Evolutionary conservation across 768 basidiomycete genomes (phyloP), one percentile per base, ranked within the genome.

Genomic region (Pleurotus tuoliensis): DNA sequence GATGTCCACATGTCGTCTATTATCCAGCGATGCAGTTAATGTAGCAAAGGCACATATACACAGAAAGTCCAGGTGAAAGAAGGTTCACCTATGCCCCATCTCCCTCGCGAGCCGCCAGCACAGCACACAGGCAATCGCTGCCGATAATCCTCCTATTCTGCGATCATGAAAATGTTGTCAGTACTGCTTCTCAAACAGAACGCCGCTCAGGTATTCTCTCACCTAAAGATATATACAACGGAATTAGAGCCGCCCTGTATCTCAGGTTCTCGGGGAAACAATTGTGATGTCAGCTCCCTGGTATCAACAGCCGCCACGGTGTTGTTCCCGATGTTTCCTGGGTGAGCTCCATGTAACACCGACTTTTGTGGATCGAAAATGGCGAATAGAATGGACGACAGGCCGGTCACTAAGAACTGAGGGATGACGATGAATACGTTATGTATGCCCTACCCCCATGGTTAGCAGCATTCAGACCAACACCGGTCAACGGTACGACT

Each of bases 361-460:
- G 76, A 73, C 54, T 78, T 82, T 22, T 71, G 66, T 0, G 89
- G 87, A 58, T 96, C 94, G 58, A 94, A 77, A 4, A 97, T 70
- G 13, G 90, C 90, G 64, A 98, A 97, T 46, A 98, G 80, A 59
- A 95, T 73, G 8, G 94, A 84, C 0, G 93, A 86, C 4, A 98
- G 69, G 20, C 86, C 93, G 0, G 92, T 95, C 30, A 95, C 88
- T 40, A 98, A 78, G 71, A 98, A 95, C 65, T 98, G 96, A 0
- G 96, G 96, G 5, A 97, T 73, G 57, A 98, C 96, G 59, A 98
- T 76, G 70, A 90, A 96, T 57, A 97, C 82, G 65, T 97, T 98
- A 71, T 98, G 94, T 52, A 98, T 96, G 40, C 96, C 94, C 92
- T 94, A 58, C 34, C 12, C 38, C 39, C 38, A 45, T 34, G 25